Evolutionary conservation across 2,329 filamentous ascomycete genomes (phyloP), one percentile per base, ranked within the genome.

Genomic region (Metarhizium brunneum): DNA sequence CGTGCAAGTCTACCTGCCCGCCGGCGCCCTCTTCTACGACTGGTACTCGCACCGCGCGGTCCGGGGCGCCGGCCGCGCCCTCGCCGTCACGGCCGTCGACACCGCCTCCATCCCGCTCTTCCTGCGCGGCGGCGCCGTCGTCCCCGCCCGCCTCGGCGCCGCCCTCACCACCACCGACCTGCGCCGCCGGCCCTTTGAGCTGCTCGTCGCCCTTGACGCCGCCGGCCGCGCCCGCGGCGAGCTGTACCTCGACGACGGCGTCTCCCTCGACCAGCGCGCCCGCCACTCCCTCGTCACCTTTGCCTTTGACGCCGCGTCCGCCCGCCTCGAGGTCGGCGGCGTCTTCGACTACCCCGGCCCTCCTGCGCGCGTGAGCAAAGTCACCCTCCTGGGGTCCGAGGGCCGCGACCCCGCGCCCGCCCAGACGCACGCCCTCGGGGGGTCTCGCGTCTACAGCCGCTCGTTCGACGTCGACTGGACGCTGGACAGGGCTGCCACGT

Each of bases 181-280:
- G 42, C 77, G 86, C 47, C 76, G 81, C 60, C 75, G 87, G 62
- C 76, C 84, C 61, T 92, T 92, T 71, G 79, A 85, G 65, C 72
- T 95, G 52, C 64, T 92, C 40, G 77, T 95, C 48, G 85, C 88
- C 0, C 78, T 87, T 0, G 82, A 79, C 6, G 64, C 43, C 2
- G 73, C 86, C 53, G 87, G 85, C 3, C 80, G 72, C 6, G 90
- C 90, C 0, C 68, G 65, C 1, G 90, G 90, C 0, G 74, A 76
- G 53, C 73, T 94, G 56, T 94, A 92, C 66, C 71, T 94, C 5
- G 90, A 94, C 61, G 89, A 95, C 58, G 90, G 90, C 8, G 83
- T 84, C 57, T 84, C 79, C 30, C 62, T 92, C 52, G 72, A 80
- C 57, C 87, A 88, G 68, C 59, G 70, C 11, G 10, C 67, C 63